Base-by-base conservation (phyloP, 1,284 basidiomycete species). In the Neonothopanus nambi region DNA sequence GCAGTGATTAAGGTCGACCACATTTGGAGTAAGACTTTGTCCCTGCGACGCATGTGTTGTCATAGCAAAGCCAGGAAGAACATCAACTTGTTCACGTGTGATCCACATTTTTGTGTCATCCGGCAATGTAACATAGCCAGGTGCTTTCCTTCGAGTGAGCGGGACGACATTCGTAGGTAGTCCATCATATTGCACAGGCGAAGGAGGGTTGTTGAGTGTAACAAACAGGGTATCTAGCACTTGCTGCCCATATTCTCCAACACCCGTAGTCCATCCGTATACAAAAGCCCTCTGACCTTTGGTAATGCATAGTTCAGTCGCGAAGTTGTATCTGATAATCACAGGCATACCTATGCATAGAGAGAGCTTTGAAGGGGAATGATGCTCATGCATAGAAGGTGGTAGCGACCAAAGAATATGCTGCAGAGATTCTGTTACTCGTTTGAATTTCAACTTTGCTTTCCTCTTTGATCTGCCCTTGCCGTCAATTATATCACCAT, bases 1-100 rank as follows among this genome's bases (percentile, higher is more conserved):
- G 44, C 67, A 67, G 28, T 66, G 57, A 8, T 59, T 53, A 1
- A 75, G 38, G 57, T 75, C 65, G 18, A 71, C 65, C 3, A 66
- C 58, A 65, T 74, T 75, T 6, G 52, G 47, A 3, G 26, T 17
- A 18, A 70, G 36, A 3, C 70, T 71, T 49, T 72, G 68, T 5
- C 74, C 75, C 60, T 77, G 73, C 0, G 69, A 70, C 1, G 61
- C 57, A 63, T 68, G 74, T 52, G 75, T 72, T 15, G 73, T 75
- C 67, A 75, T 76, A 3, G 69, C 64, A 67, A 76, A 76, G 51
- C 75, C 73, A 0, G 67, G 67, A 0, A 74, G 30, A 0, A 74
- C 58, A 8, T 64, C 52, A 0, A 76, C 67, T 55, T 76, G 74
- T 4, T 58, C 48, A 11, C 69, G 41, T 0, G 38, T 48, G 11